Conservation (phyloP, 805 yeast genomes). For the Hanseniaspora mollemarum region DNA sequence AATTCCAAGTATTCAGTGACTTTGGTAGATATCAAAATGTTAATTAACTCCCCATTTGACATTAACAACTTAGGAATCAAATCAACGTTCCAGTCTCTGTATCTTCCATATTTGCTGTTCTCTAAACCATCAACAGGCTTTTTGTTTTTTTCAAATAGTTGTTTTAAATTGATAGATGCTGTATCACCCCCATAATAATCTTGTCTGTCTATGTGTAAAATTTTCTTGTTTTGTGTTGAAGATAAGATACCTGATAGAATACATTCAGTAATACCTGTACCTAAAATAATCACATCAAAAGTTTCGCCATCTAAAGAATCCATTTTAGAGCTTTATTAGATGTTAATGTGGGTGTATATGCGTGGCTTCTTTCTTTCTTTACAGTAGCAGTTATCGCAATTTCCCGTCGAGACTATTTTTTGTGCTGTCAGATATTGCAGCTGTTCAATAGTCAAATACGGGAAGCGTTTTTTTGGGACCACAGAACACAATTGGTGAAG, state of each 20-base stretch:
- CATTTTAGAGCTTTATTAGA: constrained; percentile 37
- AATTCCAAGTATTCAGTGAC: constrained; percentile 93
- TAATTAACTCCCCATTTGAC: constrained; percentile 96
- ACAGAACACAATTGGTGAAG: no score
- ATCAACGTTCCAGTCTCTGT: constrained; percentile 96
- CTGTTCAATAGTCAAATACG: no score
- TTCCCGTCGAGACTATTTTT: no score
- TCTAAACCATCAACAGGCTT: constrained; percentile 65
- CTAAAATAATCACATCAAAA: constrained; percentile 92
- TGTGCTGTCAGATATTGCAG: no score
- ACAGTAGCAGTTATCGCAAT: background rate
- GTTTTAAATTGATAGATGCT: constrained; percentile 62
- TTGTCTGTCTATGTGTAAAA: constrained; percentile 89
- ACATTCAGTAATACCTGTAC: constrained; percentile 93
- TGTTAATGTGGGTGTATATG: background rate
- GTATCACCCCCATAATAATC: constrained; percentile 92
- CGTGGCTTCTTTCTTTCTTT: background rate
- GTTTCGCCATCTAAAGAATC: constrained; percentile 50
- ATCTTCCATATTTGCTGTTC: constrained; percentile 63
- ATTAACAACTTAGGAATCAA: constrained; percentile 90
- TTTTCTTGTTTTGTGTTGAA: constrained; percentile 90
- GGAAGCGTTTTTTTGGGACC: no score
- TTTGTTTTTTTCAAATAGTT: constrained; percentile 63
- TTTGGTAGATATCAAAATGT: constrained; percentile 87
- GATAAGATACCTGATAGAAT: constrained; percentile 85